Evolutionary conservation across 768 basidiomycete genomes (phyloP).

Genomic region (Exsudoporus frostii): DNA sequence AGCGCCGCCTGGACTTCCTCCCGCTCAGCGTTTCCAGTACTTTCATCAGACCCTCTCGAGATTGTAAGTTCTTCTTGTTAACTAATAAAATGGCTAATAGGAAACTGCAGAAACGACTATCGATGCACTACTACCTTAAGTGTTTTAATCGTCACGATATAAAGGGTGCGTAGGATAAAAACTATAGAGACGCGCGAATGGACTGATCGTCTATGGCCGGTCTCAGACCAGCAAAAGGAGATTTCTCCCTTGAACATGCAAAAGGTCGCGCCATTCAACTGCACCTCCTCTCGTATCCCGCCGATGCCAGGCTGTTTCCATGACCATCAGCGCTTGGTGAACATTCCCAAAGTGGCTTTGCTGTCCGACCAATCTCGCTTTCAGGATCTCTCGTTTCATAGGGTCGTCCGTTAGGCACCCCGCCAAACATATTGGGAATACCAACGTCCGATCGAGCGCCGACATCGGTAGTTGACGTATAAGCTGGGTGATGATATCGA

Average conservation of each 20-base stretch:
- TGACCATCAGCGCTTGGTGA: slow-evolving; percentile 52
- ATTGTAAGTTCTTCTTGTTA: slow-evolving; percentile 2
- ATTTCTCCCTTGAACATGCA: slow-evolving; percentile 31
- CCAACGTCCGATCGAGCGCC: slow-evolving; percentile 59
- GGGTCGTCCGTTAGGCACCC: slow-evolving; percentile 72
- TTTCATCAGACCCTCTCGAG: background rate
- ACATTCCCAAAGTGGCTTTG: slow-evolving; percentile 61
- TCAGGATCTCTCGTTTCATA: slow-evolving; percentile 54
- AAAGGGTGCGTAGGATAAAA: slow-evolving; percentile 20
- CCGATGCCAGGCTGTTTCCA: slow-evolving; percentile 70
- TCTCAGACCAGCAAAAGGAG: slow-evolving; percentile 31
- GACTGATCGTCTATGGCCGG: slow-evolving; percentile 2
- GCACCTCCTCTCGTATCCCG: slow-evolving; percentile 52
- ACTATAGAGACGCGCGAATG: background rate
- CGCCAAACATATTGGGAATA: slow-evolving; percentile 73
- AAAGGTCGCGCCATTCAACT: slow-evolving; percentile 60
- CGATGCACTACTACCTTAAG: slow-evolving; percentile 14
- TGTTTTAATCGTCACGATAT: slow-evolving; percentile 5
- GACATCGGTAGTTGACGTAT: slow-evolving; percentile 55
- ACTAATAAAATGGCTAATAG: slow-evolving; percentile 7
- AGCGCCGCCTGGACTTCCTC: background rate
- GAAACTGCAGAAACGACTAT: slow-evolving; percentile 15
- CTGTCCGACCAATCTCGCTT: slow-evolving; percentile 49
- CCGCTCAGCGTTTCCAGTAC: background rate
- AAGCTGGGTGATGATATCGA: slow-evolving; percentile 51